Base-by-base conservation (phyloP, 495 filamentous ascomycete genomes). In the Aspergillus panamensis region DNA sequence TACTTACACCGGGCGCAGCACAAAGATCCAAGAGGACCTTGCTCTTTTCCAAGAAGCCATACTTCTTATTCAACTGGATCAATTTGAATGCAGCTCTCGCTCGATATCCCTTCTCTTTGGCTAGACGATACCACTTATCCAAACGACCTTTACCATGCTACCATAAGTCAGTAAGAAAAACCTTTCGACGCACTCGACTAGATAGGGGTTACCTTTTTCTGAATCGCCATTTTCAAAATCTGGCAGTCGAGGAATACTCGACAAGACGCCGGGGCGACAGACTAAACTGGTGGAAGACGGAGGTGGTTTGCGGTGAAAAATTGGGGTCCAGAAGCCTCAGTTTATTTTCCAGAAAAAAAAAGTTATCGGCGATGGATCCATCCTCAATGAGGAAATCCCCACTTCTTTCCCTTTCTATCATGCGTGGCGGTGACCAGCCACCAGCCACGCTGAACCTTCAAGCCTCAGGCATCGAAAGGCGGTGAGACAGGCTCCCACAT, bases 1-100 rank as follows among this genome's bases (percentile, higher is more conserved):
- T 30, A 84, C 87, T 72, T 82, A 91, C 88, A 73, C 94, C 94
- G 37, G 94, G 94, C 17, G 94, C 94, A 57, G 94, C 94, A 73
- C 94, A 99, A 58, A 99, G 88, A 86, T 99, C 94, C 59, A 99
- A 79, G 42, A 96, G 78, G 54, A 97, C 95, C 74, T 89, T 96
- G 73, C 90, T 92, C 78, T 93, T 92, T 72, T 97, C 91, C 59
- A 99, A 80, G 74, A 99, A 97, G 59, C 90, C 87, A 86, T 95
- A 97, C 67, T 96, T 97, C 76, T 96, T 96, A 78, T 99, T 99
- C 64, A 99, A 80, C 70, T 99, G 94, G 55, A 99, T 92, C 62
- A 99, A 73, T 78, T 99, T 99, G 84, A 99, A 99, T 8, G 94
- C 94, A 63, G 94, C 92, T 76, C 94, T 82, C 40, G 94, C 95